Conservation (phyloP, 768 basidiomycete genomes). For the Tricholoma sp. region DNA sequence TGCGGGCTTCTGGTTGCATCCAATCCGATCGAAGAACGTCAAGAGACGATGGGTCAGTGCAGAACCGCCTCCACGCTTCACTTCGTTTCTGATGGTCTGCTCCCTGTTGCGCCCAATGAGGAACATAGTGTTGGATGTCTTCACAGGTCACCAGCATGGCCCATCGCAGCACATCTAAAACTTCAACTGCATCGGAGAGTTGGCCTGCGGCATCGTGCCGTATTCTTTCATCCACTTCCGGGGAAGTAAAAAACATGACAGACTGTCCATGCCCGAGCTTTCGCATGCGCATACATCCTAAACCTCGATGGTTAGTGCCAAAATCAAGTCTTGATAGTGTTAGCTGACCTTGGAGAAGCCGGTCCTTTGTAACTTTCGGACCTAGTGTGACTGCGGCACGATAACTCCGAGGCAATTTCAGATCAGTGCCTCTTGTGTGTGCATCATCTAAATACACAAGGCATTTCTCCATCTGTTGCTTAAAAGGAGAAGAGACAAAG, state of each 20-base stretch:
- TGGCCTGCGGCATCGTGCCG: slow-evolving; percentile 20
- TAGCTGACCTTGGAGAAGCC: slow-evolving; percentile 41
- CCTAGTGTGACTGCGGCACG: slow-evolving; percentile 47
- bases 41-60: neutral
- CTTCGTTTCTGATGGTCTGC: slow-evolving; percentile 25
- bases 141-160: slow-evolving; percentile 38
- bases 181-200: slow-evolving; percentile 5
- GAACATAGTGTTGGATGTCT: slow-evolving; percentile 31
- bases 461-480: slow-evolving; percentile 29
- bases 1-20: slow-evolving; percentile 34
- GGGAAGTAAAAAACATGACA: slow-evolving; percentile 41
- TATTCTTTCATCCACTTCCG: slow-evolving; percentile 33
- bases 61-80: slow-evolving; percentile 10
- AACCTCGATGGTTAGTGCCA: neutral
- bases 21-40: slow-evolving; percentile 20
- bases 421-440: slow-evolving; percentile 48
- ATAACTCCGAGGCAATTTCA: slow-evolving; percentile 38
- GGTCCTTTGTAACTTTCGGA: slow-evolving; percentile 47
- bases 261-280: slow-evolving; percentile 43
- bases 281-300: slow-evolving; percentile 53
- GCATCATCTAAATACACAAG: slow-evolving; percentile 50
- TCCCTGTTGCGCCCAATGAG: slow-evolving; percentile 39
- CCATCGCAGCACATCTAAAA: slow-evolving; percentile 37
- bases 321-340: neutral
- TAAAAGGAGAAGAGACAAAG: slow-evolving; percentile 32